Percentiles rank a stretch among this genome's conserved stretches.
Evolutionary conservation across 2,329 filamentous ascomycete genomes (phyloP).

Genomic region (Penicillium sp.): DNA sequence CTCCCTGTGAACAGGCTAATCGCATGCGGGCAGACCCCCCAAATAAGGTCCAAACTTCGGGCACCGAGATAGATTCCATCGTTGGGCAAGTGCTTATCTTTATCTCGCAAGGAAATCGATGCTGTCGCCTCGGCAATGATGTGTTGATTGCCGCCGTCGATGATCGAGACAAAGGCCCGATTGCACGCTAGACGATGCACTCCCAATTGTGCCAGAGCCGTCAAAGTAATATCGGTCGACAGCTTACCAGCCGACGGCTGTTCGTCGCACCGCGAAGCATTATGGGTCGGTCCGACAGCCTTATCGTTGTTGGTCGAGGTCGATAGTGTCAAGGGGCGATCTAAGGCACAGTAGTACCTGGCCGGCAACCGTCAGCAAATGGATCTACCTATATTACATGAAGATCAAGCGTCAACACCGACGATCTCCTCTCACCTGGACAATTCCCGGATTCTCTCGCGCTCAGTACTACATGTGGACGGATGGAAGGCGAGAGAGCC

Average conservation of each 20-base stretch:
- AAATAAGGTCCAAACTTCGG: conserved; percentile 25
- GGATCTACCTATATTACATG: not conserved
- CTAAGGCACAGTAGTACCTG: conserved; percentile 22
- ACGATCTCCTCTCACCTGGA: conserved; percentile 14
- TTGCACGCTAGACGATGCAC: conserved; percentile 47
- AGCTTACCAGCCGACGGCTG: conserved; percentile 5
- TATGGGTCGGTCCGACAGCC: not conserved
- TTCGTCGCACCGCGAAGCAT: conserved; percentile 12
- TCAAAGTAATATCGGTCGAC: conserved; percentile 42
- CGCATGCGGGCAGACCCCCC: conserved; percentile 27
- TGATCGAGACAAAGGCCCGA: conserved; percentile 55
- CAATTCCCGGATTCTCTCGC: conserved; percentile 22
- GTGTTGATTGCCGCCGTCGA: conserved; percentile 52
- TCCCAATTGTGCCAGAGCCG: conserved; percentile 55
- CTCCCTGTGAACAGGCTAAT: conserved; percentile 28
- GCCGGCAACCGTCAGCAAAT: conserved; percentile 5
- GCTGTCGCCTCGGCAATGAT: conserved; percentile 56
- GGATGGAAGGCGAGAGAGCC: conserved; percentile 11
- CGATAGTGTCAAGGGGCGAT: not conserved
- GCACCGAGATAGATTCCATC: conserved; percentile 39
- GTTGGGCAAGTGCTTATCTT: conserved; percentile 26
- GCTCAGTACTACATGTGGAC: conserved; percentile 15
- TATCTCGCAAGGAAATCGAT: conserved; percentile 41
- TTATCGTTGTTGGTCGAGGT: not conserved
- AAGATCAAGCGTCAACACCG: not conserved